Evolutionary conservation across 805 yeast genomes (phyloP).

Genomic region (Pichia nanzhaoensis): DNA sequence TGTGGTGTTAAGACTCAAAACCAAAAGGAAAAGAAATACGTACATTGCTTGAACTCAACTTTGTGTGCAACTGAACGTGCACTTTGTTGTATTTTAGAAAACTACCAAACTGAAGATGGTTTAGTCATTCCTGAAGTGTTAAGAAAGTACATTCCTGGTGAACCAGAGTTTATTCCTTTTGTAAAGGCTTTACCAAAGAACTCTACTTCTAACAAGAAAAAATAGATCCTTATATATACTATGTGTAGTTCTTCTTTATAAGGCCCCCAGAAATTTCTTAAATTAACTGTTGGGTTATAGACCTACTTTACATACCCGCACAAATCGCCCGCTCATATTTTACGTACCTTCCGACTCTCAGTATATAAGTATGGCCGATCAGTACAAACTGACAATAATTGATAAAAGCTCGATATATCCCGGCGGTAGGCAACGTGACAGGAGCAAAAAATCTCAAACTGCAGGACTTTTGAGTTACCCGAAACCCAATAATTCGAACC

Average conservation of each 20-base stretch:
- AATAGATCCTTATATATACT: constrained; percentile 15
- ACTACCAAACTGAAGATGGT: constrained; percentile 97
- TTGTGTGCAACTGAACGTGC: constrained; percentile 98
- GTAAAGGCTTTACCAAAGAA: constrained; percentile 90
- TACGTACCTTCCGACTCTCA: too few species aligned
- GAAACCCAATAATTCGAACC: neutral
- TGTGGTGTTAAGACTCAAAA: constrained; percentile 95
- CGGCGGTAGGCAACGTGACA: neutral
- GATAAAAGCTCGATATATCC: neutral
- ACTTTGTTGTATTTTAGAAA: constrained; percentile 92
- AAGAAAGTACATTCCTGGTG: constrained; percentile 95
- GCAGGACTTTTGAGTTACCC: neutral
- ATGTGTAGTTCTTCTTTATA: too few species aligned
- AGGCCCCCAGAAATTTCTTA: too few species aligned
- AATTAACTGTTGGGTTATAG: too few species aligned
- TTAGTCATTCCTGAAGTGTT: constrained; percentile 89
- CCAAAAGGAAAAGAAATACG: constrained; percentile 95
- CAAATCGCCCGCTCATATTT: too few species aligned
- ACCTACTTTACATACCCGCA: too few species aligned
- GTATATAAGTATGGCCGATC: neutral
- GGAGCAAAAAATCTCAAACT: neutral
- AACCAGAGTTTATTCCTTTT: constrained; percentile 93
- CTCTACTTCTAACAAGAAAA: constrained; percentile 71
- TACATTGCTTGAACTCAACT: constrained; percentile 96
- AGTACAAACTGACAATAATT: neutral